A percentile compares a stretch with the other conserved stretches of the same genome.
Conservation (phyloP, 2,329 filamentous ascomycete genomes). For the Pseudocercospora fijiensis region DNA sequence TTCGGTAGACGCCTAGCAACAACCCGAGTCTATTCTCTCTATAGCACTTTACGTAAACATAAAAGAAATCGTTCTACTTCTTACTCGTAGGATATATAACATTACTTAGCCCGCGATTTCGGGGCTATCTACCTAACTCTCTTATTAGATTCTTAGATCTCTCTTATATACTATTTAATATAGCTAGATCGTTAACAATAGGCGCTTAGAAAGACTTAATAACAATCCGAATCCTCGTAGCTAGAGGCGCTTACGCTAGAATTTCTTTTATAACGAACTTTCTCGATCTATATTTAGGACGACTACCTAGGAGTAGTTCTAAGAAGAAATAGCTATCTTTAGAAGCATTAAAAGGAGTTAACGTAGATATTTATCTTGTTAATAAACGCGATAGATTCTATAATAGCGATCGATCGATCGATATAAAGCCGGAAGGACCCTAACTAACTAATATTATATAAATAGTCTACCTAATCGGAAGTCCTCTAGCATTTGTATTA, state of each 20-base stretch:
- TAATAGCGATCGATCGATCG: constrained; percentile 39
- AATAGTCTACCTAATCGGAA: constrained; percentile 75
- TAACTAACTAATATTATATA: background rate
- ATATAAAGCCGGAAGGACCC: no score
- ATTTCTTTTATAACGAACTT: constrained; percentile 22
- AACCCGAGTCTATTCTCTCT: background rate
- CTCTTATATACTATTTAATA: background rate
- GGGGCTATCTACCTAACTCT: background rate
- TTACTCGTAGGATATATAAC: background rate
- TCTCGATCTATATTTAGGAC: constrained; percentile 18
- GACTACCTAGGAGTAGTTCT: constrained; percentile 14
- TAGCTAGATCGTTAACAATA: background rate
- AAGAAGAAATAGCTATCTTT: constrained; percentile 15
- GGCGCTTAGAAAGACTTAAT: background rate
- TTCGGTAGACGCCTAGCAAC: background rate
- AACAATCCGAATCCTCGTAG: constrained; percentile 16
- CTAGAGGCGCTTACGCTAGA: constrained; percentile 20
- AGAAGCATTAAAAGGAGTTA: constrained; percentile 28
- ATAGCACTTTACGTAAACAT: constrained; percentile 5
- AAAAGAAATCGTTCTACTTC: constrained; percentile 2
- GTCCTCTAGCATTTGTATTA: constrained; percentile 68
- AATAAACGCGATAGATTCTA: constrained; percentile 83
- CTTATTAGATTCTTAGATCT: constrained; percentile 11
- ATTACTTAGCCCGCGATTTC: constrained; percentile 2
- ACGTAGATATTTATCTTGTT: constrained; percentile 69